These are phyloP conservation scores for Neoboletus magnificus DNA, from an alignment of 768 basidiomycete species.

Conservation along the genomic window DNA sequence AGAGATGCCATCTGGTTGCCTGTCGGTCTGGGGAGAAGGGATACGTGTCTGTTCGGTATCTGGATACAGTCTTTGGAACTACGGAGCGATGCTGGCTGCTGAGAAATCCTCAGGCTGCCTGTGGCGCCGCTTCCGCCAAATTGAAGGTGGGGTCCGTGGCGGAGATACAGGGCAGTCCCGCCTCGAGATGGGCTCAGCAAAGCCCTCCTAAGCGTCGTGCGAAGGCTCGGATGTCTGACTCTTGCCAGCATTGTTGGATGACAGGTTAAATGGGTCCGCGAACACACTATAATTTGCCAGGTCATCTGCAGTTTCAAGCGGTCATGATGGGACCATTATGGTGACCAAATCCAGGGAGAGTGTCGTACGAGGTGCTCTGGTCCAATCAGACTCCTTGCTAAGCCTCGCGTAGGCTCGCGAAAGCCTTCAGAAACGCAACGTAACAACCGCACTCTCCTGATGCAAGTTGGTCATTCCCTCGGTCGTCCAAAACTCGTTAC, in stretches of 20 bases:
- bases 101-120: neutral
- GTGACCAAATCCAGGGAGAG: too few species aligned
- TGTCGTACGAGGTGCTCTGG: too few species aligned
- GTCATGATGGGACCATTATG: too few species aligned
- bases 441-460: too few species aligned
- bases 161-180: neutral
- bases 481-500: neutral
- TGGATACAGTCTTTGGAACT: neutral
- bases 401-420: too few species aligned
- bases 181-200: too few species aligned
- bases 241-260: neutral
- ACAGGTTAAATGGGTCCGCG: neutral
- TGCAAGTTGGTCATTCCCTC: too few species aligned
- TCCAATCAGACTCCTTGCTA: too few species aligned
- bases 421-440: too few species aligned
- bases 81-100: too few species aligned
- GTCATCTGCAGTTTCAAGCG: too few species aligned
- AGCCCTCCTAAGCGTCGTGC: neutral
- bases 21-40: neutral
- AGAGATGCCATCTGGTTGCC: neutral
- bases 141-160: neutral
- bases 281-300: neutral
- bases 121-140: neutral
- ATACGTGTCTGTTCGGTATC: neutral
- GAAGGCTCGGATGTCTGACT: too few species aligned